phyloP scores from a whole-genome alignment of 768 basidiomycete species.

The Lepiota brunneoincarnata region DNA sequence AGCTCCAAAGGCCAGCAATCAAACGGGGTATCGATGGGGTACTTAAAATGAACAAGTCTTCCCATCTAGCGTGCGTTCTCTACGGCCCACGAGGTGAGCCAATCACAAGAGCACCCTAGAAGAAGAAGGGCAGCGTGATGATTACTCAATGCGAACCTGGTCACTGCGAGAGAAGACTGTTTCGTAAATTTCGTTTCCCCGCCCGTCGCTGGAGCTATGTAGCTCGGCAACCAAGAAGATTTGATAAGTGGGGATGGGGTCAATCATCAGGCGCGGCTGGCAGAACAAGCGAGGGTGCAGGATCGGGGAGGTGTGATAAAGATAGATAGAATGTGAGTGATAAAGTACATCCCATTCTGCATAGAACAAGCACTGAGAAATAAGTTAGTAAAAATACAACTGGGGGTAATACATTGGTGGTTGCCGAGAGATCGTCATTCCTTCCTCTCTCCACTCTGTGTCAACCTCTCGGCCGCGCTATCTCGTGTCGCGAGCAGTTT shows the following conservation, averaged over 20 bases:
- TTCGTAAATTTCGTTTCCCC: no score
- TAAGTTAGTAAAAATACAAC: slow-evolving; percentile 16
- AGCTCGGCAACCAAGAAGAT: neutral
- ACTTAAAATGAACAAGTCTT: no score
- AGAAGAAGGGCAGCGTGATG: no score
- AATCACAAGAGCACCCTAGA: no score
- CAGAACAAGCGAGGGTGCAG: neutral
- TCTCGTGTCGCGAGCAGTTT: neutral
- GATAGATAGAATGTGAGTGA: slow-evolving; percentile 2
- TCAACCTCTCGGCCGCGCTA: neutral
- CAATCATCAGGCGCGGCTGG: neutral
- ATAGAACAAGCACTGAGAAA: neutral
- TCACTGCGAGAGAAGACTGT: no score
- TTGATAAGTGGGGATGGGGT: neutral
- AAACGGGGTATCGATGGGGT: no score
- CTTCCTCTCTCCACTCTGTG: neutral
- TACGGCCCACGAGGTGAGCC: no score
- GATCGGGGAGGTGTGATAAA: neutral
- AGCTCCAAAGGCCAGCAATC: no score
- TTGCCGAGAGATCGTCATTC: neutral
- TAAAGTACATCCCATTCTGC: neutral
- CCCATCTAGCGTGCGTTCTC: no score
- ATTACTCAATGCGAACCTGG: no score
- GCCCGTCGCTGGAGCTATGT: no score
- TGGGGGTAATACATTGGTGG: slow-evolving; percentile 26